Base-by-base conservation (phyloP, 2,329 filamentous ascomycete species). In the Microsporum ferrugineum region DNA sequence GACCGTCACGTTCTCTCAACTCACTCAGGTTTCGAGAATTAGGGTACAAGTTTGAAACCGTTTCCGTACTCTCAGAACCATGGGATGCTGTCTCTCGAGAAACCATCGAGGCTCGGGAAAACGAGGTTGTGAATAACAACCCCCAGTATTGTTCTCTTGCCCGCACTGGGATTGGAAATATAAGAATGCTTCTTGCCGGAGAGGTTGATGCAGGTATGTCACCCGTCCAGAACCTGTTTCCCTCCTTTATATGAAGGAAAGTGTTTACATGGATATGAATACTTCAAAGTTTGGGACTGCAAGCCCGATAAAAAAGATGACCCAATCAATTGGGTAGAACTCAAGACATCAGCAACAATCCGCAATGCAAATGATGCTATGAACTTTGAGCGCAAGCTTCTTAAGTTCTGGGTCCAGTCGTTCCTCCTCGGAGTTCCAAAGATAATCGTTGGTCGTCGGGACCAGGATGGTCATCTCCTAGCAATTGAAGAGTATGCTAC, bases 41-140 rank as follows among this genome's bases (percentile, higher is more conserved):
- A 92, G 89, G 92, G 39, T 99, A 99, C 78, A 99, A 99, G 72
- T 99, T 99, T 69, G 94, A 99, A 74, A 88, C 89, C 0, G 75
- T 99, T 1, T 85, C 86, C 5, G 86, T 94, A 1, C 76, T 97
- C 2, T 86, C 89, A 1, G 76, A 80, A 1, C 82, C 87, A 0
- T 96, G 91, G 85, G 85, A 82, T 60, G 82, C 87, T 61, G 87
- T 84, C 0, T 77, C 85, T 0, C 83, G 89, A 61, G 86, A 88
- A 0, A 84, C 86, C 62, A 96, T 99, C 64, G 91, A 96, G 71
- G 77, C 76, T 61, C 84, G 94, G 33, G 84, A 88, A 49, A 73
- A 84, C 2, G 79, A 87, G 60, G 69, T 86, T 6, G 91, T 96
- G 57, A 91, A 87, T 72, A 99, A 97, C 72, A 85, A 91, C 69